A percentile compares a stretch with the other conserved stretches of the same genome.
phyloP scores from a whole-genome alignment of 768 basidiomycete genomes.

The Rhizopogon rudus region DNA sequence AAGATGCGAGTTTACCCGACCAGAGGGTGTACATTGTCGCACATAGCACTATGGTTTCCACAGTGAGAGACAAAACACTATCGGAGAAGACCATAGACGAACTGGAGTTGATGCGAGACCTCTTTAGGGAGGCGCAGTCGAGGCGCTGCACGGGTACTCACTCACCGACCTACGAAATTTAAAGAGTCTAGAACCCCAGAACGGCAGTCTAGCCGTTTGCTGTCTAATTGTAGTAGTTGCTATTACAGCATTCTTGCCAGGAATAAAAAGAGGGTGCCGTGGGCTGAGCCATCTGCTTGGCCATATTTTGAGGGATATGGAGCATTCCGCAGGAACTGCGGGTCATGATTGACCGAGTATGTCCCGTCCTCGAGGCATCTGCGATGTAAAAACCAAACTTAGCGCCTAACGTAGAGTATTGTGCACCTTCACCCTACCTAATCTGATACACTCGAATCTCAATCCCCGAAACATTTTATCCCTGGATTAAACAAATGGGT shows the following conservation, averaged over 20 bases:
- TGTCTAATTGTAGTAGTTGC: background rate
- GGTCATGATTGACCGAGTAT: background rate
- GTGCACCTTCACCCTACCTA: background rate
- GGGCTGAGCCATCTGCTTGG: background rate
- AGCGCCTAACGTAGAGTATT: background rate
- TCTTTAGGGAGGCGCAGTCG: slow-evolving; percentile 7
- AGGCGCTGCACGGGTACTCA: slow-evolving; percentile 2
- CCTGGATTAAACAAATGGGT: too few species aligned
- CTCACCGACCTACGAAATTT: background rate
- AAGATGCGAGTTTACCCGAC: slow-evolving; percentile 12
- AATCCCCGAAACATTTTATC: background rate
- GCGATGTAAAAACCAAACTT: background rate
- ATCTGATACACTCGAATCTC: background rate
- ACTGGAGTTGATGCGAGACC: slow-evolving; percentile 10
- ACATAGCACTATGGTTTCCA: slow-evolving; percentile 7
- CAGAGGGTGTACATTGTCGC: slow-evolving; percentile 19
- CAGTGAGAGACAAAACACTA: slow-evolving; percentile 8
- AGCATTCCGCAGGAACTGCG: too few species aligned
- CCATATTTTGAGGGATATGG: too few species aligned
- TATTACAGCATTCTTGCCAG: background rate
- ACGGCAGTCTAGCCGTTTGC: background rate
- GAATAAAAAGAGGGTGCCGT: background rate
- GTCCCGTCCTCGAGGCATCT: background rate
- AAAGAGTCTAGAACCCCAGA: background rate
- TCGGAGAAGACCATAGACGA: slow-evolving; percentile 11